Conservation (phyloP, 2,329 filamentous ascomycete species). For the Lojkania enalia region DNA sequence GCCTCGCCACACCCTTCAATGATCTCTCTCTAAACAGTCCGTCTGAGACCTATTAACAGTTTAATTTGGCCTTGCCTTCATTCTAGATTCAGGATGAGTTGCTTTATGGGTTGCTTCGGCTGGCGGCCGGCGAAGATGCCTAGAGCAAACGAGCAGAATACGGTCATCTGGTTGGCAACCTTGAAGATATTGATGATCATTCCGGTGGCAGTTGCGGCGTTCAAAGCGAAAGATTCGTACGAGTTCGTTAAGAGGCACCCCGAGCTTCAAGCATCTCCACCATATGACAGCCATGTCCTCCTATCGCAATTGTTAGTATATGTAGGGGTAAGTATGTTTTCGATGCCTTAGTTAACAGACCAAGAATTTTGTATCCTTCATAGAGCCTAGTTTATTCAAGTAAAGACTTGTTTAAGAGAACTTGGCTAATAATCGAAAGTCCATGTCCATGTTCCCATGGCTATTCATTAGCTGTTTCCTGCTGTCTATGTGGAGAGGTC, state of each 20-base stretch:
- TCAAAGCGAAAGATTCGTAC: slow-evolving; percentile 10
- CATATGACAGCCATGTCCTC: slow-evolving; percentile 12
- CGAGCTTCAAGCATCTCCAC: slow-evolving; percentile 10
- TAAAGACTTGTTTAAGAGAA: too few species aligned
- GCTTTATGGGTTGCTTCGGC: slow-evolving; percentile 17
- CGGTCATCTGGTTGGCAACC: slow-evolving; percentile 8
- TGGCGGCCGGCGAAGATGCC: slow-evolving; percentile 14
- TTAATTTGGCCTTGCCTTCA: too few species aligned
- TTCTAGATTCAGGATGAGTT: slow-evolving; percentile 4
- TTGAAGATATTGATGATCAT: slow-evolving; percentile 17
- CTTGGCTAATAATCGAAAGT: slow-evolving; percentile 11
- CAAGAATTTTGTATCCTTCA: too few species aligned
- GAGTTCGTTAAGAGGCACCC: slow-evolving; percentile 6
- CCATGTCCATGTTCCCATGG: slow-evolving; percentile 18
- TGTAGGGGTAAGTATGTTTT: slow-evolving; percentile 13
- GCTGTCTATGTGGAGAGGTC: slow-evolving; percentile 6
- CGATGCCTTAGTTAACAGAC: too few species aligned
- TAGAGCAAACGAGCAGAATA: slow-evolving; percentile 8
- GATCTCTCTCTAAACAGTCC: slow-evolving; percentile 1
- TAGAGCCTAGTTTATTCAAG: too few species aligned
- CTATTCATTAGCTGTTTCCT: slow-evolving; percentile 13
- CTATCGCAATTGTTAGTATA: slow-evolving; percentile 16
- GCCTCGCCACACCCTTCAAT: slow-evolving; percentile 3
- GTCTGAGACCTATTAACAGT: too few species aligned
- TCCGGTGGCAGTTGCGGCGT: slow-evolving; percentile 12